Evolutionary conservation across 495 filamentous ascomycete species (phyloP).

Genomic region (Neurospora sp.): DNA sequence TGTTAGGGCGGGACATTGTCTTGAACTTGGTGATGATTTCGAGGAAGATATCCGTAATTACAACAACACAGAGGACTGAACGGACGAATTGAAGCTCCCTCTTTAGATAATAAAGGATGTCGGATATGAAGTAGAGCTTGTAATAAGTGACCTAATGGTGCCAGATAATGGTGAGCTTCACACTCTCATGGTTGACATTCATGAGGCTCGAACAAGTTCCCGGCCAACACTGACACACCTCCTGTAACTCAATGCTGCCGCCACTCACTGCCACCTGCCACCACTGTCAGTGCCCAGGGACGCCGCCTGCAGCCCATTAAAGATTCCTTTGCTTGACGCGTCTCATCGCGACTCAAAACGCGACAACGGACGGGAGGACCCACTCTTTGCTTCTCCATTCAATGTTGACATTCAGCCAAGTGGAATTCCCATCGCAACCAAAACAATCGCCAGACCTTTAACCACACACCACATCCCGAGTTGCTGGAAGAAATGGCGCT

Average conservation of each 20-base stretch:
- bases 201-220: too few relatives aligned
- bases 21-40: too few relatives aligned
- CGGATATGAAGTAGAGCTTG: too few relatives aligned
- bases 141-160: too few relatives aligned
- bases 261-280: background rate
- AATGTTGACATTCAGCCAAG: background rate
- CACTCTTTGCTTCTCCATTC: background rate
- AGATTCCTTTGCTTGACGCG: background rate
- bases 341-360: background rate
- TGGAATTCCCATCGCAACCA: background rate
- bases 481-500: constrained; percentile 54
- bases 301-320: background rate
- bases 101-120: background rate
- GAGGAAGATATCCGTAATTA: background rate
- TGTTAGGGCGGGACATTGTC: background rate
- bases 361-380: background rate
- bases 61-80: rapidly evolving
- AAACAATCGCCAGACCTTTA: background rate
- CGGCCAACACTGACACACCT: background rate
- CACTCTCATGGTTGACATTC: background rate
- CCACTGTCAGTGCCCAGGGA: background rate
- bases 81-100: too few relatives aligned
- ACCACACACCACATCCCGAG: background rate
- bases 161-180: too few relatives aligned
- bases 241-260: background rate